Evolutionary conservation across 495 filamentous ascomycete genomes (phyloP).

Genomic region (Lepraria neglecta): DNA sequence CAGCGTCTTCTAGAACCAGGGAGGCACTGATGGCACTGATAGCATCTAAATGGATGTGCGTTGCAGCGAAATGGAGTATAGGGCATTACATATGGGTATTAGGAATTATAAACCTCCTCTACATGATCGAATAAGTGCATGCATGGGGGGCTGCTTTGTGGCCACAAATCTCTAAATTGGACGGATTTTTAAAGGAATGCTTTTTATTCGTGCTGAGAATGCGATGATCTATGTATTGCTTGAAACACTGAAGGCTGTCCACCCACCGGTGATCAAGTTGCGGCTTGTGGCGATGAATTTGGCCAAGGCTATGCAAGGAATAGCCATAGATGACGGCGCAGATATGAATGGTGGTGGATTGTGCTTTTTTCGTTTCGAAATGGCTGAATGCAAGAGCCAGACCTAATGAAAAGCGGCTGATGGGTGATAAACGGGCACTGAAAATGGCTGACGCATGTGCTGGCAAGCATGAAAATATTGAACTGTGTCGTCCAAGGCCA

Average conservation of each 20-base stretch:
- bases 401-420: background rate
- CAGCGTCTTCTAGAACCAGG: background rate
- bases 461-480: background rate
- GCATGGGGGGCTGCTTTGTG: background rate
- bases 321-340: background rate
- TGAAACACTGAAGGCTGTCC: background rate
- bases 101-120: conserved; percentile 10
- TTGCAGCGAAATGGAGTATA: background rate
- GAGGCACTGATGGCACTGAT: background rate
- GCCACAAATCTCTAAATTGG: background rate
- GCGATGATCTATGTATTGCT: background rate
- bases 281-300: too few relatives aligned
- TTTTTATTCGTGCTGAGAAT: background rate
- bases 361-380: background rate
- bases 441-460: background rate
- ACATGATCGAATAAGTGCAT: background rate
- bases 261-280: background rate
- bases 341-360: background rate
- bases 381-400: background rate
- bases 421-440: background rate
- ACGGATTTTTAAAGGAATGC: background rate
- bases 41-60: background rate
- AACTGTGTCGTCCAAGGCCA: background rate
- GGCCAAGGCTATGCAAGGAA: background rate
- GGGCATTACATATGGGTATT: background rate